A percentile compares a stretch with the other conserved stretches of the same genome.
Evolutionary conservation across 2,329 filamentous ascomycete genomes (phyloP).

Genomic region (Neofusicoccum laricinum): DNA sequence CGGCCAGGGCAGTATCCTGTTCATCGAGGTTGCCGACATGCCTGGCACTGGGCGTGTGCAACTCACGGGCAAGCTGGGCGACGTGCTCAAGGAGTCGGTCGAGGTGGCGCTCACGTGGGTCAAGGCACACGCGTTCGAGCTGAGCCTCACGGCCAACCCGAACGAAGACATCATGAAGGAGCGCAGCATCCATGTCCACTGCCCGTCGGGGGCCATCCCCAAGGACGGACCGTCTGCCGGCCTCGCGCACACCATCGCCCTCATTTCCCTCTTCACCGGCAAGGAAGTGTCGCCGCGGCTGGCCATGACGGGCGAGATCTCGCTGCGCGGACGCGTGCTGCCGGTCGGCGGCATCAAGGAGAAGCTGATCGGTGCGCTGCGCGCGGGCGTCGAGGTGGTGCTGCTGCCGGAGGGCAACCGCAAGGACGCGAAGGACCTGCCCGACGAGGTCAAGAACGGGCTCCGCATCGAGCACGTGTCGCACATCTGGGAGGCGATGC

Average conservation of each 20-base stretch:
- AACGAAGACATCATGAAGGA: slow-evolving; percentile 94
- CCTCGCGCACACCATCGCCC: slow-evolving; percentile 87
- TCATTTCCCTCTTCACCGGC: slow-evolving; percentile 85
- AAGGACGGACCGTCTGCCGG: slow-evolving; percentile 86
- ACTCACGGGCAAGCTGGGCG: slow-evolving; percentile 91
- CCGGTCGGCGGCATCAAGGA: slow-evolving; percentile 98
- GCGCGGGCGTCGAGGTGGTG: slow-evolving; percentile 93
- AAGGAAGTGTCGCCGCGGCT: slow-evolving; percentile 85
- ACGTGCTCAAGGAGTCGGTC: slow-evolving; percentile 94
- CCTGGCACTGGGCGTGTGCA: slow-evolving; percentile 88
- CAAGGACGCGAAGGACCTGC: slow-evolving; percentile 89
- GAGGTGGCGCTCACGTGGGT: slow-evolving; percentile 97
- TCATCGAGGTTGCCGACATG: slow-evolving; percentile 98
- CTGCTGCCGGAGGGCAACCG: slow-evolving; percentile 82
- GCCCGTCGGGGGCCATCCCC: slow-evolving; percentile 88
- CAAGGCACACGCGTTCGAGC: slow-evolving; percentile 88
- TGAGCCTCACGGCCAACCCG: slow-evolving; percentile 77
- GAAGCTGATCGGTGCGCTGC: slow-evolving; percentile 90
- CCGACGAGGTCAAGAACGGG: slow-evolving; percentile 81
- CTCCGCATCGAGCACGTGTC: slow-evolving; percentile 88
- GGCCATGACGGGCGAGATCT: slow-evolving; percentile 85
- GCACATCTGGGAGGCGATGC: slow-evolving; percentile 92
- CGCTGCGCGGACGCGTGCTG: slow-evolving; percentile 83
- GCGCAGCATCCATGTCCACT: slow-evolving; percentile 92
- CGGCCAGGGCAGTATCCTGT: slow-evolving; percentile 91